Evolutionary conservation across 805 yeast species (phyloP).

Genomic region (Schwanniomyces pseudopolymorphus): DNA sequence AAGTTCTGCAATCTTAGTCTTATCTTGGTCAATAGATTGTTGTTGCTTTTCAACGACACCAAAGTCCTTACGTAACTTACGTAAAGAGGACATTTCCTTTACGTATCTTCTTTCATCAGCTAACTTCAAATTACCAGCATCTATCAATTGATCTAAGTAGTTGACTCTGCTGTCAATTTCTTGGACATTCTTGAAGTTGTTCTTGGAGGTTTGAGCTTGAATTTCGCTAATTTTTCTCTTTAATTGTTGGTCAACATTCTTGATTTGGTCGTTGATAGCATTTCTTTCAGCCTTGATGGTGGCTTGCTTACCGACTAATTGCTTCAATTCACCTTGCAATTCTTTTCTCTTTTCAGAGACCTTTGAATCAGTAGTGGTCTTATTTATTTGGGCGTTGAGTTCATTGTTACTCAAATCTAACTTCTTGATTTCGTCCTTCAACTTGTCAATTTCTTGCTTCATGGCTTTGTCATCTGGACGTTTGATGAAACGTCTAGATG

Average conservation of each 20-base stretch:
- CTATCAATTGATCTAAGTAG: constrained; percentile 70
- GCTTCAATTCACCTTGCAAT: constrained; percentile 37
- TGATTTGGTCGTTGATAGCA: constrained; percentile 68
- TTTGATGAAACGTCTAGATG: constrained; percentile 57
- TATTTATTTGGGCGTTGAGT: constrained; percentile 54
- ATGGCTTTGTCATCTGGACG: constrained; percentile 70
- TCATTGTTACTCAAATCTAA: constrained; percentile 55
- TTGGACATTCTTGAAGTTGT: constrained; percentile 61
- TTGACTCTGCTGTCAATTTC: constrained; percentile 69
- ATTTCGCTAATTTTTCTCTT: constrained; percentile 77
- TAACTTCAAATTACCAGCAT: constrained; percentile 75
- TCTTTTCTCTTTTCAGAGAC: constrained; percentile 30
- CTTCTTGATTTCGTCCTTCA: constrained; percentile 62
- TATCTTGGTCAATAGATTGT: constrained; percentile 75
- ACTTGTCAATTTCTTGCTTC: constrained; percentile 55
- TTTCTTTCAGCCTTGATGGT: constrained; percentile 48
- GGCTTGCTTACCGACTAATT: constrained; percentile 45
- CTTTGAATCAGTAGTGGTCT: constrained; percentile 30
- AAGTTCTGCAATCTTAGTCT: constrained; percentile 69
- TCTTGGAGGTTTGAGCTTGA: constrained; percentile 67
- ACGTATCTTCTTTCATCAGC: constrained; percentile 87
- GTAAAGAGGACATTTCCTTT: constrained; percentile 80
- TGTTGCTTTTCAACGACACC: constrained; percentile 71
- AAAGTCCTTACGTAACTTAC: constrained; percentile 79
- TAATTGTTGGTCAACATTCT: constrained; percentile 62